Evolutionary conservation across 106 monocot species (phyloP).

Genomic region (Acanthochlamys bracteata): DNA sequence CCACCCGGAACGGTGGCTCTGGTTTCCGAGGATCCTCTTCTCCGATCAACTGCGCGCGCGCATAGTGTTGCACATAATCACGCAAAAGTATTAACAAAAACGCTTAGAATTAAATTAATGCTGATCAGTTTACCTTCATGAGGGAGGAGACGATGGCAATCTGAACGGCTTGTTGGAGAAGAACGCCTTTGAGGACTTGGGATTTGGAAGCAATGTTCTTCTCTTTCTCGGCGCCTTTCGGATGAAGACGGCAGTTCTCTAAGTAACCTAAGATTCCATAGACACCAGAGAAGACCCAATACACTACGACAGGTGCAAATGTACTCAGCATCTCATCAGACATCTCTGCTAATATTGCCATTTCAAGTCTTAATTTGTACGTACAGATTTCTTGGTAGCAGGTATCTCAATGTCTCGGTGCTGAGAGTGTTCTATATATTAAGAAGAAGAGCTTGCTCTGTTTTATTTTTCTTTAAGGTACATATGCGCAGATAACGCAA

Average conservation of each 20-base stretch:
- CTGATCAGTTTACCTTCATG: too few species aligned
- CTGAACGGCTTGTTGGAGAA: constrained; percentile 20
- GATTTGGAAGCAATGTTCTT: constrained; percentile 19
- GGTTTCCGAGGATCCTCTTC: background rate
- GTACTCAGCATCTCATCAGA: constrained; percentile 21
- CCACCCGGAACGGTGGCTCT: background rate
- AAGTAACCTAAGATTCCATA: constrained; percentile 8
- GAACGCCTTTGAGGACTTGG: constrained; percentile 27
- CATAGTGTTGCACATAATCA: too few species aligned
- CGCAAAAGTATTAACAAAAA: too few species aligned
- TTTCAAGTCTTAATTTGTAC: too few species aligned
- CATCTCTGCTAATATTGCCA: too few species aligned
- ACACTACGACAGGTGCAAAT: constrained; percentile 19
- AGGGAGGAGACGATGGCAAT: background rate
- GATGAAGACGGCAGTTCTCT: constrained; percentile 20
- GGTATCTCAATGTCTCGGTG: too few species aligned
- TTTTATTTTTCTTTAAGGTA: too few species aligned
- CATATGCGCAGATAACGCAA: too few species aligned
- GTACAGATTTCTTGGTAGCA: too few species aligned
- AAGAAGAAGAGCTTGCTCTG: too few species aligned
- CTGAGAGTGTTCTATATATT: too few species aligned
- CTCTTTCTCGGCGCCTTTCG: constrained; percentile 16
- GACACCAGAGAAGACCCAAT: constrained; percentile 25
- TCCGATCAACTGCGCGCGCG: background rate
- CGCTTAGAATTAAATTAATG: too few species aligned